Evolutionary conservation across 208 protist species (phyloP), one percentile per base, ranked within the genome.

Genomic region (Trypanosoma mega): DNA sequence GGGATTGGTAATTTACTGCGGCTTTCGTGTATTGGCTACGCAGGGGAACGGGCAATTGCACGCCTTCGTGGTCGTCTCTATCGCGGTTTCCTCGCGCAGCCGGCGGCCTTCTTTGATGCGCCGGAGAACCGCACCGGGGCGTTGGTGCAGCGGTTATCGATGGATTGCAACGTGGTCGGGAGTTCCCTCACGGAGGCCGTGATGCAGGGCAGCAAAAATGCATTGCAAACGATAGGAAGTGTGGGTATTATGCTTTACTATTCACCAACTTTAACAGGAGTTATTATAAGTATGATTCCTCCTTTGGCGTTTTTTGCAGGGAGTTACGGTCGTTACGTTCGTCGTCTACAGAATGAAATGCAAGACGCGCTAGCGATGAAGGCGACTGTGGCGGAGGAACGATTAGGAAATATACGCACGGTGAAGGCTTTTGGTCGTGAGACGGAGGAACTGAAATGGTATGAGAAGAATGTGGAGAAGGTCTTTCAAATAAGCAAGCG

Each of bases 121-220:
- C 50, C 80, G 14, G 86, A 79, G 31, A 93, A 91, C 59, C 74
- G 82, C 37, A 90, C 84, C 44, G 85, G 85, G 16, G 79, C 85
- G 24, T 55, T 94, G 34, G 76, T 87, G 59, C 77, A 90, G 74
- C 87, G 87, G 0, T 74, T 96, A n/a, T 80, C 87, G 1, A 90
- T 90, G 81, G 87, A 94, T 73, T 93, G 86, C 73, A 91, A 90
- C 67, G 80, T 90, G 1, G 81, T 96, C 31, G 90, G 86, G 41
- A 73, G 70, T 50, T 87, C 82, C 2, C 69, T 96, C 7, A 93
- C 90, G 16, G 85, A 93, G 69, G 74, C 86, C 2, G 77, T 93
- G 33, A 90, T 74, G 18, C 66, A 68, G 27, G 85, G 85, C n/a
- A 87, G 76, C 65, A 93, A 96, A 71, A 93, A 93, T 70, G 1